Evolutionary conservation across 2,329 filamentous ascomycete species (phyloP).

Genomic region (Hymenoscyphus scutula): DNA sequence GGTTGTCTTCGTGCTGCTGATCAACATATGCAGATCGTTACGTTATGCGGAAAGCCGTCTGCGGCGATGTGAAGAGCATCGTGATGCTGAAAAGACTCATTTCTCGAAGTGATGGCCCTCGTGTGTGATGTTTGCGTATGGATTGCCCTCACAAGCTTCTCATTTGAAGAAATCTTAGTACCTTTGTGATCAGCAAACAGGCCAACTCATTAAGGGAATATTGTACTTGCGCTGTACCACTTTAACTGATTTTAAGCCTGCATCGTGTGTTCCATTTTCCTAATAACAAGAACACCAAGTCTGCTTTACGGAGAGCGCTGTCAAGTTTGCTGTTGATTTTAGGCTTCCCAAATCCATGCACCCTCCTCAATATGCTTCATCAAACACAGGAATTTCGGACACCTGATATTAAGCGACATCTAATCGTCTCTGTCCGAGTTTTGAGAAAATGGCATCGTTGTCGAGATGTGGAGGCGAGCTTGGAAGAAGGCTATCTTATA

Average conservation of each 20-base stretch:
- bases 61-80: not conserved
- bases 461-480: too few relatives aligned
- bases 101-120: not conserved
- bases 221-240: not conserved
- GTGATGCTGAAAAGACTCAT: slow-evolving; percentile 1
- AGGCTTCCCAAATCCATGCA: not conserved
- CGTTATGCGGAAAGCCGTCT: not conserved
- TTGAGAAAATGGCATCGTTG: too few relatives aligned
- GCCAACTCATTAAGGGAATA: not conserved
- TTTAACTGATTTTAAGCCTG: not conserved
- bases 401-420: not conserved
- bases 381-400: not conserved
- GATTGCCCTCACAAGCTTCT: not conserved
- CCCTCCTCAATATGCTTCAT: not conserved
- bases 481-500: too few relatives aligned
- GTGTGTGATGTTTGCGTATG: not conserved
- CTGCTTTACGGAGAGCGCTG: not conserved
- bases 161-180: not conserved
- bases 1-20: not conserved
- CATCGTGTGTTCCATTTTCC: not conserved
- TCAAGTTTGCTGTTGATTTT: not conserved
- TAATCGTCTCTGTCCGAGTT: too few relatives aligned
- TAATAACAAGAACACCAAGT: not conserved
- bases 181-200: not conserved
- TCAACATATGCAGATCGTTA: not conserved